phyloP scores from a whole-genome alignment of 768 basidiomycete genomes.

The Tricholoma sp. region DNA sequence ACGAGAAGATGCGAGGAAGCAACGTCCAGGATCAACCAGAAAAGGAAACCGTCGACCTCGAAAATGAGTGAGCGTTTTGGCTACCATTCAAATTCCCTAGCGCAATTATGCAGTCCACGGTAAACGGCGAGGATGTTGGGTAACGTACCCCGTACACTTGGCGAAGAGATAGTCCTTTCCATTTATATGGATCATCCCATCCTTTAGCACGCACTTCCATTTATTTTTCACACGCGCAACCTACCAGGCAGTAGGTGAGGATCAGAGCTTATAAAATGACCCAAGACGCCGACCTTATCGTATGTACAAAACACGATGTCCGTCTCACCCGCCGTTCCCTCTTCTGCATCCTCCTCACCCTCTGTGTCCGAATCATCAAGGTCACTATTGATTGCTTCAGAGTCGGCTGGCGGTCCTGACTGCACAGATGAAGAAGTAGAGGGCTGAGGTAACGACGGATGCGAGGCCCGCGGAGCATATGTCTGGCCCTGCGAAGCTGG shows the following conservation, averaged over 20 bases:
- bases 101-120: constrained; percentile 3
- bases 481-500: constrained; percentile 54
- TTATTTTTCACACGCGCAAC: constrained; percentile 99
- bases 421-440: constrained; percentile 29
- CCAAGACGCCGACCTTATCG: constrained; percentile 68
- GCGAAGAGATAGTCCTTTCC: constrained; percentile 97
- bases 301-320: constrained; percentile 99
- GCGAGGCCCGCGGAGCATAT: constrained; percentile 66
- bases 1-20: not conserved
- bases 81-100: constrained; percentile 41
- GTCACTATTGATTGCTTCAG: constrained; percentile 94
- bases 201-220: constrained; percentile 98
- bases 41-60: not conserved
- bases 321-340: constrained; percentile 64
- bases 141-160: constrained; percentile 88
- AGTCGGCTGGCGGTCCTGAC: constrained; percentile 39
- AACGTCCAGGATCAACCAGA: not conserved
- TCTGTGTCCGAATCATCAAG: constrained; percentile 93
- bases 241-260: constrained; percentile 34
- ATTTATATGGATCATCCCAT: constrained; percentile 96
- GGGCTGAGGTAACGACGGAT: constrained; percentile 74
- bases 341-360: constrained; percentile 77
- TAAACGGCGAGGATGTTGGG: not conserved
- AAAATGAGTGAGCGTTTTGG: not conserved
- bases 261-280: not conserved